Conservation (phyloP, 441 rosid genomes). For the Arabidopsis hybrid region DNA sequence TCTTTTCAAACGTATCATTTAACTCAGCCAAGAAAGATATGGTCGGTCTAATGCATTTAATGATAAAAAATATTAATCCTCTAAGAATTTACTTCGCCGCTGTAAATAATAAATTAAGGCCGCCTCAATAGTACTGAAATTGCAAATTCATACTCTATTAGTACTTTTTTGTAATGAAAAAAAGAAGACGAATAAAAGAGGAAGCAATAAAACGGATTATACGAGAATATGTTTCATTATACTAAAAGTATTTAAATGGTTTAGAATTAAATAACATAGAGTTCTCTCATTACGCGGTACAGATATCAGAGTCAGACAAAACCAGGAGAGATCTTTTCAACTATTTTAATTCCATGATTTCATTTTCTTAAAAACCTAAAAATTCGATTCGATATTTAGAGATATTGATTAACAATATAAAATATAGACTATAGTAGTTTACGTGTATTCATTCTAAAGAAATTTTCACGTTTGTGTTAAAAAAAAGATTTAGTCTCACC, state of each 20-base stretch:
- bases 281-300: slow-evolving; percentile 16
- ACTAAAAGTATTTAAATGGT: not conserved
- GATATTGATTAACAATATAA: not conserved
- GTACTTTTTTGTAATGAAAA: not conserved
- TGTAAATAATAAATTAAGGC: slow-evolving; percentile 33
- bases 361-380: not conserved
- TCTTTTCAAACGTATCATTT: slow-evolving; percentile 33
- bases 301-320: slow-evolving; percentile 32
- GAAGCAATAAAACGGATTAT: slow-evolving; percentile 8
- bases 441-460: too few relatives aligned
- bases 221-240: slow-evolving; percentile 24
- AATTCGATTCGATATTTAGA: slow-evolving; percentile 7
- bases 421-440: slow-evolving; percentile 5
- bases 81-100: slow-evolving; percentile 22
- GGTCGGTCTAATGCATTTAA: slow-evolving; percentile 37
- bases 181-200: not conserved
- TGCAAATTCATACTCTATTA: not conserved
- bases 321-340: slow-evolving; percentile 4
- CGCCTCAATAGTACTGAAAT: slow-evolving; percentile 20
- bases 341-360: slow-evolving; percentile 1
- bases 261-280: slow-evolving; percentile 29
- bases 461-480: too few relatives aligned
- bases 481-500: too few relatives aligned
- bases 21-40: slow-evolving; percentile 40
- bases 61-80: slow-evolving; percentile 16